Conservation (phyloP, 345 rosid species). For the Citrus hindsii region DNA sequence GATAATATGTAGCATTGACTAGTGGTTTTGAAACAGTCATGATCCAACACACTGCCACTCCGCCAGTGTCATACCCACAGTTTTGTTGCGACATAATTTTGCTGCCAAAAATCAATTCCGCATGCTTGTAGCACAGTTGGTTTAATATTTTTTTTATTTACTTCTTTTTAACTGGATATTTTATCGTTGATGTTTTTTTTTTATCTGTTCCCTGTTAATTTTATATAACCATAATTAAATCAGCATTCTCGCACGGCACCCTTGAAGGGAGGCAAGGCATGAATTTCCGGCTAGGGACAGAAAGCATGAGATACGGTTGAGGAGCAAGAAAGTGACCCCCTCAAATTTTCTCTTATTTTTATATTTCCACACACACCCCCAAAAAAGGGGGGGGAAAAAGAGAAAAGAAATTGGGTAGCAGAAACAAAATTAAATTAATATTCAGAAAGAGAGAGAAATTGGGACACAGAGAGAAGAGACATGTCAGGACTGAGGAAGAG, state of each 20-base stretch:
- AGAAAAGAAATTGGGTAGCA: neutral
- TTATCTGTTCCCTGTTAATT: conserved; percentile 8
- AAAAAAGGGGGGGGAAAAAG: neutral
- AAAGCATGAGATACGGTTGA: conserved; percentile 38
- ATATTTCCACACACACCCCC: conserved; percentile 12
- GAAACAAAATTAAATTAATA: neutral
- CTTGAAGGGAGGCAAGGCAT: conserved; percentile 52
- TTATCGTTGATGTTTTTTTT: conserved; percentile 8
- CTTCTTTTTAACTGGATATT: neutral
- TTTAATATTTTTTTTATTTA: too few species aligned
- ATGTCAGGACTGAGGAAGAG: conserved; percentile 18
- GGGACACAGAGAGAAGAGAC: conserved; percentile 11
- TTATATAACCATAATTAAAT: neutral
- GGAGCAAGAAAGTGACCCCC: conserved; percentile 27
- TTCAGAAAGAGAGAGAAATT: neutral
- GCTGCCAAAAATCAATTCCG: neutral
- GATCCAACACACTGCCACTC: conserved; percentile 6
- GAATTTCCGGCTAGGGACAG: conserved; percentile 57
- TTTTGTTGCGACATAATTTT: neutral
- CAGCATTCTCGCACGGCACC: conserved; percentile 33
- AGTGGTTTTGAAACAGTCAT: conserved; percentile 12
- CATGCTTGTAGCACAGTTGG: neutral
- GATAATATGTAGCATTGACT: conserved; percentile 19
- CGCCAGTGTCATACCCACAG: conserved; percentile 18
- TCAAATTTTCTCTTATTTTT: conserved; percentile 1